A percentile compares a stretch with the other conserved stretches of the same genome.
Conservation (phyloP, 192 early-diverging fungal genomes). For the Coemansia sp. region DNA sequence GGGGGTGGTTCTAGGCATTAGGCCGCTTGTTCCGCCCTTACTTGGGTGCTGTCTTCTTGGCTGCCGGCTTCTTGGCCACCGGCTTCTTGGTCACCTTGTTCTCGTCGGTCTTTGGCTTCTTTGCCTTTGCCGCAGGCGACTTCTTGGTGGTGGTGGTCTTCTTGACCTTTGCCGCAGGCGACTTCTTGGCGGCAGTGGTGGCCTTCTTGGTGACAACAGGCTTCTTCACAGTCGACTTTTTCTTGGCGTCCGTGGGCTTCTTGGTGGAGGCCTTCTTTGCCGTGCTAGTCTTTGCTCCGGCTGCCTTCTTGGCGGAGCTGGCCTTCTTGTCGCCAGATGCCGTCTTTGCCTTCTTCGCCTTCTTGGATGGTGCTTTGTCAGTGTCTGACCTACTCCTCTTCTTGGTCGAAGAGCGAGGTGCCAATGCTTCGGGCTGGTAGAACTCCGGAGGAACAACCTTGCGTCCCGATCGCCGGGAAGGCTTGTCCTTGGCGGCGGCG, state of each 20-base stretch:
- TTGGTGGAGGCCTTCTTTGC: conserved; percentile 8
- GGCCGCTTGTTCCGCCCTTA: not conserved
- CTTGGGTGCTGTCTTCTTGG: conserved; percentile 18
- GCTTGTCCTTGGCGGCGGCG: conserved; percentile 16
- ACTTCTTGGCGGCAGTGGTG: conserved; percentile 25
- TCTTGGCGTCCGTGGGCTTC: conserved; percentile 4
- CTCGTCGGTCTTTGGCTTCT: conserved; percentile 11
- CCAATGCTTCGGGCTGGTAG: conserved; percentile 41
- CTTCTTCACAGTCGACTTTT: conserved; percentile 30
- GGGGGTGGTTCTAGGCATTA: conserved; percentile 15
- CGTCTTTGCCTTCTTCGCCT: conserved; percentile 30
- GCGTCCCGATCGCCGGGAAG: conserved; percentile 48
- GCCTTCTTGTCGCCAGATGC: conserved; percentile 16
- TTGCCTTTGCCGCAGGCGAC: conserved; percentile 5
- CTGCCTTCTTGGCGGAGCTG: conserved; percentile 12
- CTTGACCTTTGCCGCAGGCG: conserved; percentile 12
- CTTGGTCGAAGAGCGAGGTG: conserved; percentile 11
- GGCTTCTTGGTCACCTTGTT: conserved; percentile 30
- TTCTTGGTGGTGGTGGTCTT: conserved; percentile 27
- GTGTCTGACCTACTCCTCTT: conserved; percentile 47
- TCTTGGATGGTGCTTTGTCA: conserved; percentile 18
- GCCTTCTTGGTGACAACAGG: conserved; percentile 22
- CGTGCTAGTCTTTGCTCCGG: not conserved
- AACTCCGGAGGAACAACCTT: conserved; percentile 41
- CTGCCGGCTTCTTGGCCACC: conserved; percentile 24